A percentile compares a stretch with the other conserved stretches of the same genome.
phyloP scores from a whole-genome alignment of 208 protist genomes.

The Trypanosoma brucei region DNA sequence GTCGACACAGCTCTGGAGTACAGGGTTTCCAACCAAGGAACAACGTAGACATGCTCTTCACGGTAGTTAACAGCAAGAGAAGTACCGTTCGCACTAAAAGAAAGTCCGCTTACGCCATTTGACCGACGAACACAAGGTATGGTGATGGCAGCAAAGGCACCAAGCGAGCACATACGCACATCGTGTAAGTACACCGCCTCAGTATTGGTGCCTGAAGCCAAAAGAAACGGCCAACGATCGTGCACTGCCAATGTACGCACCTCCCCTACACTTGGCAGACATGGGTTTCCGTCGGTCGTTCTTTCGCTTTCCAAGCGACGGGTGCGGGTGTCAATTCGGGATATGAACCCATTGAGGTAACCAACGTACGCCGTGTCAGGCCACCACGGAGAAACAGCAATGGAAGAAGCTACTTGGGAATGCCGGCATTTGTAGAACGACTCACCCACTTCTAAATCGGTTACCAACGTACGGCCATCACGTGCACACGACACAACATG shows the following conservation, averaged over 20 bases:
- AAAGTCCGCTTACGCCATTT: conserved; percentile 32
- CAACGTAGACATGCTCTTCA: conserved; percentile 30
- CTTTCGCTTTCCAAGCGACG: conserved; percentile 2
- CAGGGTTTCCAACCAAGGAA: conserved; percentile 29
- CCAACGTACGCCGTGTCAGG: conserved; percentile 36
- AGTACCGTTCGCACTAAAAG: conserved; percentile 40
- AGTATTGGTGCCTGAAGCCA: conserved; percentile 34
- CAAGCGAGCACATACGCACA: conserved; percentile 34
- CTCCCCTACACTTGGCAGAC: conserved; percentile 9
- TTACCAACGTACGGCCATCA: conserved; percentile 34
- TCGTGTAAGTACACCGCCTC: conserved; percentile 46
- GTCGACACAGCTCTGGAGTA: conserved; percentile 1
- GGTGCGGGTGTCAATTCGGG: conserved; percentile 32
- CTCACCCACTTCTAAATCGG: conserved; percentile 25
- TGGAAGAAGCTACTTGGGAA: conserved; percentile 24
- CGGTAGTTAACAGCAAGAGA: conserved; percentile 42
- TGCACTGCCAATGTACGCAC: conserved; percentile 33
- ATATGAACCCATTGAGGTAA: conserved; percentile 32
- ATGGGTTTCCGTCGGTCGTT: conserved; percentile 18
- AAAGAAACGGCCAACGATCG: conserved; percentile 31
- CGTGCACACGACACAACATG: conserved; percentile 33
- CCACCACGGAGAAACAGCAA: conserved; percentile 25
- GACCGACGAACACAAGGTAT: conserved; percentile 5
- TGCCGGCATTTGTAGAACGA: conserved; percentile 13
- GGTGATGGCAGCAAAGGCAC: conserved; percentile 27